Base-by-base conservation (phyloP, 176 grass and related monocot genomes). In the Microstegium vimineum region DNA sequence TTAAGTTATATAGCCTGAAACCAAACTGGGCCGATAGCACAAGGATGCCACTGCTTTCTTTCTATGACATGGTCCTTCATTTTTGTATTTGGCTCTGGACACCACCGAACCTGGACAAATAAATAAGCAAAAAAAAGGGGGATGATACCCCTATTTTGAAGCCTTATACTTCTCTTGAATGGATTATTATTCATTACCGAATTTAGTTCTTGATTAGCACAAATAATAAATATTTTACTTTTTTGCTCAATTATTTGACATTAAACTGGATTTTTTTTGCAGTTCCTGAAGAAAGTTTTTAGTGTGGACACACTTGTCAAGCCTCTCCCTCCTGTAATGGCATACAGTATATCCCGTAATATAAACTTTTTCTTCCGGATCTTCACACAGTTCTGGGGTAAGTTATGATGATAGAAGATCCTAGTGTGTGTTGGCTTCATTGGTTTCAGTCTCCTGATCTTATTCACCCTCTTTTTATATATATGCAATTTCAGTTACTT, bases 311-410 rank as follows among this genome's bases (percentile, higher is more conserved):
- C 93, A 69, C 76, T 95, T 82, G 96, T 99, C 62, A 99, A 99
- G 43, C 96, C 96, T 90, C 87, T 99, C 62, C 91, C 96, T 90
- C 93, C 93, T 65, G 90, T 90, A 20, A 95, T 99, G 91, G 89
- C 84, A 66, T 95, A 99, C 79, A 99, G 90, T 74, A 87, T 91
- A 79, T 90, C 93, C n/a, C 89, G 93, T 16, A 93, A 92, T 37
- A 74, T 99, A 27, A 91, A 93, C 54, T 95, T 99, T 61, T 95
- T 99, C 76, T 80, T 93, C 70, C 81, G 87, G 67, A 99, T 99
- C 66, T 99, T 99, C 87, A 99, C 96, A 15, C 93, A 95, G 84
- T 95, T 99, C 78, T 95, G 91, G 89, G 96, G 96, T 99, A 90
- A 91, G 88, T 67, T 87, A 18, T 38, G 3, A 35, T 75, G 41